Conservation (phyloP, 768 basidiomycete genomes). For the Boletus tylopilopsis region DNA sequence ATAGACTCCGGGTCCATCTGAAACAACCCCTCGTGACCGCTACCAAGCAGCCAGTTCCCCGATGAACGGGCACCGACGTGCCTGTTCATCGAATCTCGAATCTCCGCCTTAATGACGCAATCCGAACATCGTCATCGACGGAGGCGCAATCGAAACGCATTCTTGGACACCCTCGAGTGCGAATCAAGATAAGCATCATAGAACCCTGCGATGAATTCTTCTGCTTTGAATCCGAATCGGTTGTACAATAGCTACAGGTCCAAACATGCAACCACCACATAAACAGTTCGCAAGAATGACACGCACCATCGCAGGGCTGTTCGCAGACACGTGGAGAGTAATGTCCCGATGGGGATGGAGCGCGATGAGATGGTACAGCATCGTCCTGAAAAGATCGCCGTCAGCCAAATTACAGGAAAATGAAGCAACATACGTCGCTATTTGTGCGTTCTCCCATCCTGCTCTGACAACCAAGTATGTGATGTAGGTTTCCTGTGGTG, state of each 20-base stretch:
- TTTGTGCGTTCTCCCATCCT: conserved; percentile 78
- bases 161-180: conserved; percentile 68
- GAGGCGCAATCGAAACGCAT: conserved; percentile 74
- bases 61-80: no score
- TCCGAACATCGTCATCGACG: conserved; percentile 41
- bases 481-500: conserved; percentile 78
- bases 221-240: conserved; percentile 83
- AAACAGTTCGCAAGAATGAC: neutral
- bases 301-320: conserved; percentile 73
- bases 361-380: conserved; percentile 73
- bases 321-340: conserved; percentile 78
- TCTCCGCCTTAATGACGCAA: no score
- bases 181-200: conserved; percentile 76
- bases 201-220: conserved; percentile 79
- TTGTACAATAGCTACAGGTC: conserved; percentile 66
- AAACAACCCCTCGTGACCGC: no score
- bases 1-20: no score
- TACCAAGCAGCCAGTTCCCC: no score
- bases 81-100: no score
- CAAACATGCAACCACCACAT: neutral
- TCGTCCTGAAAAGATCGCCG: conserved; percentile 42
- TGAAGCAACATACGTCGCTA: conserved; percentile 56
- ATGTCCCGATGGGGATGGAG: conserved; percentile 75
- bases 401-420: neutral
- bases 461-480: conserved; percentile 75